A percentile compares a stretch with the other conserved stretches of the same genome.
These are phyloP conservation scores for Erythrophleum ivorense DNA, from an alignment of 331 rosid species.

Conservation along the genomic window DNA sequence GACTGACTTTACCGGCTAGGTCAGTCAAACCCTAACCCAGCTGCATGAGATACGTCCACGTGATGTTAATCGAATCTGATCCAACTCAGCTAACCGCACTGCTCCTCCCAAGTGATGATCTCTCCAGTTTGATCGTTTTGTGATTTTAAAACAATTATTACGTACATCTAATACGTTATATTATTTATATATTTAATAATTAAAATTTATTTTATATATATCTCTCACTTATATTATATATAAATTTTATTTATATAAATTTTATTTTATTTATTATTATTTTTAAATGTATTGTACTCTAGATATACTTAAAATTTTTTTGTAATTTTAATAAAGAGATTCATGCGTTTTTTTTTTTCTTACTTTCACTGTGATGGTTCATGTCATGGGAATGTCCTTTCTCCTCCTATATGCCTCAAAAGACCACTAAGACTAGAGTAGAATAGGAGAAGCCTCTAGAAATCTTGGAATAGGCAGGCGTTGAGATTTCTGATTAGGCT, in stretches of 20 bases:
- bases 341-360: not conserved
- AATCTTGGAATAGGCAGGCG: not conserved
- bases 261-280: too few species aligned
- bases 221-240: too few species aligned
- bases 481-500: not conserved
- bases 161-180: too few species aligned
- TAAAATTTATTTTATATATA: too few species aligned
- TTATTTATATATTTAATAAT: too few species aligned
- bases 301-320: too few species aligned
- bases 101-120: slow-evolving; percentile 5
- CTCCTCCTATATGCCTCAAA: not conserved
- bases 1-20: not conserved
- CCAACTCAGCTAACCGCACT: not conserved
- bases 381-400: not conserved
- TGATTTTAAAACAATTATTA: too few species aligned
- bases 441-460: not conserved
- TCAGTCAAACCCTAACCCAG: slow-evolving; percentile 38
- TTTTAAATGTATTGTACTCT: too few species aligned
- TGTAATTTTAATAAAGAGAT: not conserved
- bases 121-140: not conserved
- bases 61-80: slow-evolving; percentile 18
- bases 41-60: slow-evolving; percentile 20
- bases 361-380: not conserved
- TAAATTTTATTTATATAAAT: too few species aligned
- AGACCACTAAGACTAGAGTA: not conserved